Base-by-base conservation (phyloP, 139 green algal species). In the Chlamydomonas sphaeroides region DNA sequence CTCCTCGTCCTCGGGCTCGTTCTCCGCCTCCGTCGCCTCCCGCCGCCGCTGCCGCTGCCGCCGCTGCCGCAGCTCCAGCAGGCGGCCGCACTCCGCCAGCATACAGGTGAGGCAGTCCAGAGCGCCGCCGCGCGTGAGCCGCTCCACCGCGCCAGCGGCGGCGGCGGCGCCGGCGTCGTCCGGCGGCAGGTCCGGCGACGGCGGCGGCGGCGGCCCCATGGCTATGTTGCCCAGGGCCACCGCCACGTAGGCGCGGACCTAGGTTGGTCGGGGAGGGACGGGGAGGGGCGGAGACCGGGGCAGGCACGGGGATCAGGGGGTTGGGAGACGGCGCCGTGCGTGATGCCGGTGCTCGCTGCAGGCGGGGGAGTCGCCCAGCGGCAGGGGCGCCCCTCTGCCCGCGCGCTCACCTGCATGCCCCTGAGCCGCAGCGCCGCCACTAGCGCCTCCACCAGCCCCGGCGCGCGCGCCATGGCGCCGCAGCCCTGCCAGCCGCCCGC, bases 201-300 rank as follows among this genome's bases (percentile, higher is more conserved):
- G 39, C 17, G 74, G 59, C 39, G 39, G 30, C 30, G 59, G 74
- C 23, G 74, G 74, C 33, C 74, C 74, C 39, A 36, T 45, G 30
- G 74, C 74, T 18, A 80, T 70, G 42, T 80, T 80, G 41, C 74
- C 74, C 21, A 80, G 59, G 4, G 59, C 74, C 59, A 80, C 74
- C 5, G 74, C 74, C 41, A 59, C 70, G 74, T 80, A 80, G 59
- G 74, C 74, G 3, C 61, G 61, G 6, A 80, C 38, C 72, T 79
- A 51, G 33, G n/a, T n/a, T n/a, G n/a, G n/a, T n/a, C n/a, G n/a
- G n/a, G n/a, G n/a, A 4, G n/a, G 26, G n/a, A 28, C 33, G 15
- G 68, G n/a, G 59, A 25, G 59, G n/a, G 30, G n/a, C 11, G n/a
- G 59, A 30, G 30, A n/a, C 6, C 45, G 45, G 45, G n/a, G n/a